phyloP scores from a whole-genome alignment of 176 grass and related monocot species.

The bread wheat (Triticum aestivum) region IWGSC_CS_RefSeq_v2.1 NC_057809.1:447144349-447144848 shows the following conservation, averaged over 20 bases:
- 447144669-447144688: background rate
- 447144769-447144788: background rate
- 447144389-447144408: no score
- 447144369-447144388: no score
- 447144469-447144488: no score
- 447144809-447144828: constrained; percentile 9
- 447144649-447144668: background rate
- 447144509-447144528: background rate
- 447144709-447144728: background rate
- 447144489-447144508: no score
- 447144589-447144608: background rate
- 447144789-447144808: background rate
- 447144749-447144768: background rate
- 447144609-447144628: background rate
- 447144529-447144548: background rate
- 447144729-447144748: no score
- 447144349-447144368: no score
- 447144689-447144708: background rate
- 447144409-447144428: no score
- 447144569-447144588: background rate
- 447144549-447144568: background rate
- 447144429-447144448: no score
- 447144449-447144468: no score
- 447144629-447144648: background rate
- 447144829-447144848: background rate